These are phyloP conservation scores for Cladosporium colombiae DNA, from an alignment of 2,329 filamentous ascomycete species.

Conservation along the genomic window DNA sequence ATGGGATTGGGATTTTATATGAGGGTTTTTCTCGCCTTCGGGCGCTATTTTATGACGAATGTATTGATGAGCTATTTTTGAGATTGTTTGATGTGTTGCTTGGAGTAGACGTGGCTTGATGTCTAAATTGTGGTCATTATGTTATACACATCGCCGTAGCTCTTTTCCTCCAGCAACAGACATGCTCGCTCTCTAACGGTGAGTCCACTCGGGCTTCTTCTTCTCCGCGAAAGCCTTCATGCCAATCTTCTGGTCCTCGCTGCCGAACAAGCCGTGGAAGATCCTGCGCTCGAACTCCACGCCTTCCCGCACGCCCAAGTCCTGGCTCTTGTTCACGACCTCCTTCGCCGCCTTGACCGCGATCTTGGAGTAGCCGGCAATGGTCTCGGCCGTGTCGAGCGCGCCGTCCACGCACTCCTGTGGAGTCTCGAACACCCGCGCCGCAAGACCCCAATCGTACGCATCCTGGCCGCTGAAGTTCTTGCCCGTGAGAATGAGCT, in stretches of 20 bases:
- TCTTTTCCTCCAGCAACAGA: not conserved
- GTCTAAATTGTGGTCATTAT: not conserved
- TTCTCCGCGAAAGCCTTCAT: conserved; percentile 96
- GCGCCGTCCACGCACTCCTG: conserved; percentile 81
- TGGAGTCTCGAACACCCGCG: conserved; percentile 74
- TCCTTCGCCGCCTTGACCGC: conserved; percentile 90
- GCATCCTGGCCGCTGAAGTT: conserved; percentile 83
- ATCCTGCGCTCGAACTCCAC: conserved; percentile 92
- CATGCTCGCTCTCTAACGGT: conserved; percentile 59
- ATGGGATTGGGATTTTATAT: not conserved
- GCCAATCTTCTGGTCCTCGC: conserved; percentile 90
- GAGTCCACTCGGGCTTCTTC: conserved; percentile 85
- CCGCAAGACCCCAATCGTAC: conserved; percentile 86
- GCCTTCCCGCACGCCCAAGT: conserved; percentile 80
- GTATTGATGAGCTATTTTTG: conserved; percentile 1
- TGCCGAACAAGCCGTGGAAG: conserved; percentile 92
- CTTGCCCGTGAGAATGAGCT: conserved; percentile 82
- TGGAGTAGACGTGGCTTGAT: not conserved
- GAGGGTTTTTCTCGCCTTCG: not conserved
- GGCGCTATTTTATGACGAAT: not conserved
- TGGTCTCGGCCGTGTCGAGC: conserved; percentile 81
- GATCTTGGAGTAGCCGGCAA: conserved; percentile 84
- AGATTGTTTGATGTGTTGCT: not conserved
- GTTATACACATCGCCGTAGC: not conserved
- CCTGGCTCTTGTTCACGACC: conserved; percentile 99